phyloP scores from a whole-genome alignment of 371 early-diverging fungal genomes.

The Lichtheimia hyalospora region DNA sequence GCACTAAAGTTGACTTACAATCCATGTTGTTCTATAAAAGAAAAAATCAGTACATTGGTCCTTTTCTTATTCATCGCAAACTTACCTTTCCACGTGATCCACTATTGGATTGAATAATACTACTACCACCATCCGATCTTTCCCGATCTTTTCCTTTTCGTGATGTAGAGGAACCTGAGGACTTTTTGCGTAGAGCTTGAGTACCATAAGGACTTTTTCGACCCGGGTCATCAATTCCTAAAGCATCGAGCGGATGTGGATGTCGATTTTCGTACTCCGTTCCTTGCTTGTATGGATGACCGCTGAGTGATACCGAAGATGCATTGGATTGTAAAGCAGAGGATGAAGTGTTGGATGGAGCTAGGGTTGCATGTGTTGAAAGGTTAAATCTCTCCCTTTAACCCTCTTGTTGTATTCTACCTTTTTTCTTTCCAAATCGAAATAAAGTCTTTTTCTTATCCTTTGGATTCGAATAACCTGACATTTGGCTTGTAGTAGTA shows the following conservation, averaged over 20 bases:
- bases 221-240: conserved; percentile 14
- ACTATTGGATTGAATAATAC: neutral
- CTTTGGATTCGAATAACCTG: conserved; percentile 20
- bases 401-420: conserved; percentile 22
- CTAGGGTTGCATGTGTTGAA: neutral
- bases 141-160: conserved; percentile 20
- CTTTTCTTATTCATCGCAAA: conserved; percentile 10
- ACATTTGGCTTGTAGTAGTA: conserved; percentile 14
- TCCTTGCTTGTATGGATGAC: conserved; percentile 12
- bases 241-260: conserved; percentile 11
- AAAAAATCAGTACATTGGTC: neutral
- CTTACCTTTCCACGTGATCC: conserved; percentile 6
- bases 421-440: conserved; percentile 41
- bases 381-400: too few species aligned
- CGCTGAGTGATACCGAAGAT: conserved; percentile 9
- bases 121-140: conserved; percentile 10
- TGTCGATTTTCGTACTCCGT: conserved; percentile 15
- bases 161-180: conserved; percentile 7
- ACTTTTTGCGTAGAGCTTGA: conserved; percentile 17
- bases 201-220: conserved; percentile 2
- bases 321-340: neutral
- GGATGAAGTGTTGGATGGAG: conserved; percentile 4
- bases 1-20: conserved; percentile 7
- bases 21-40: conserved; percentile 9
- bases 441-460: conserved; percentile 33